Evolutionary conservation across 306 rosid species (phyloP), one percentile per base, ranked within the genome.

Genomic region (Fragaria nilgerrensis): DNA sequence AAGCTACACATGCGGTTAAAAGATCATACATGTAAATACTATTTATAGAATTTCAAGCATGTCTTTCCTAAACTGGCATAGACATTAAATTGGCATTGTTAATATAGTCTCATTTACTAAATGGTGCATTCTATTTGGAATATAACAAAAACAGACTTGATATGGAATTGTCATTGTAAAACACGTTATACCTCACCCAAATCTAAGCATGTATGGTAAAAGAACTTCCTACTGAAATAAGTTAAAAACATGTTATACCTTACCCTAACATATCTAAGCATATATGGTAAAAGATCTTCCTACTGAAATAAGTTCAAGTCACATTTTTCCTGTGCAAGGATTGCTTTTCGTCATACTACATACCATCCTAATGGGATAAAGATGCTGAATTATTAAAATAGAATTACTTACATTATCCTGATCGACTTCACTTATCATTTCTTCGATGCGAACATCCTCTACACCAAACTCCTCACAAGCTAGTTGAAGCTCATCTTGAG

Each of bases 381-480:
- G 19, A 72, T 34, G 15, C 53, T 12, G 66, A 48, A 50, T 36
- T 32, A 43, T 25, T 64, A 23, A 67, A 45, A 61, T n/a, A 25
- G 25, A 48, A 66, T 16, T 32, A 87, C 98, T 92, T 85, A 92
- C 99, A 65, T 96, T 96, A 76, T 96, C 91, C 70, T 91, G 89
- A 82, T 96, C 99, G 45, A 88, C 89, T 81, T 96, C 99, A 78
- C 79, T 88, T 82, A 96, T 96, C 87, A 91, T 89, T 62, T 96
- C 99, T 83, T 92, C 99, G 44, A 96, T 76, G 73, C 84, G 93
- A 62, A 82, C 83, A 75, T 96, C 98, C 84, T 86, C 90, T 12
- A 96, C 41, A 75, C 99, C 99, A 66, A 96, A 96, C 81, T 96
- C 98, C 77, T 89, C 97, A 74, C 97, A 96, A 43, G 99, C 99